These are phyloP conservation scores for Talaromyces sp. DNA, from an alignment of 2,329 filamentous ascomycete genomes.

Conservation along the genomic window DNA sequence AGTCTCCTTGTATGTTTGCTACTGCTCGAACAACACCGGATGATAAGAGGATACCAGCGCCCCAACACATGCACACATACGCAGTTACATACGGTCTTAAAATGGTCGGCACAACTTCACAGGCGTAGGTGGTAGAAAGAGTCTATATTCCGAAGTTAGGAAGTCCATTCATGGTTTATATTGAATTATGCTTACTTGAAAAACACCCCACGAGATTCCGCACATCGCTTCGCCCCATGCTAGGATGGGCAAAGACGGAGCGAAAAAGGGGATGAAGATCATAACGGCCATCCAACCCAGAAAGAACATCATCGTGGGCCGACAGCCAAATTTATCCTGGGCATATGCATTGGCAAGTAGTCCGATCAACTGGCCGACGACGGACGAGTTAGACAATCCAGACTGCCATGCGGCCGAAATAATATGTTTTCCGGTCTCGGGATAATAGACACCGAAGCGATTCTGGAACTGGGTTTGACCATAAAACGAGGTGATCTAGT, in stretches of 20 bases:
- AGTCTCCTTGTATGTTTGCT: slow-evolving; percentile 43
- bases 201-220: slow-evolving; percentile 23
- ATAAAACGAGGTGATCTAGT: slow-evolving; percentile 10
- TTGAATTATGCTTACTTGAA: neutral
- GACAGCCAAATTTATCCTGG: slow-evolving; percentile 49
- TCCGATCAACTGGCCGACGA: slow-evolving; percentile 45
- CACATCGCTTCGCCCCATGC: slow-evolving; percentile 49
- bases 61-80: slow-evolving; percentile 45
- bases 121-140: slow-evolving; percentile 43
- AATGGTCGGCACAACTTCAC: slow-evolving; percentile 43
- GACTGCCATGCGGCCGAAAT: slow-evolving; percentile 34
- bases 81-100: slow-evolving; percentile 43
- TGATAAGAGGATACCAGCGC: slow-evolving; percentile 47
- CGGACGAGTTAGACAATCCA: slow-evolving; percentile 40
- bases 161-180: neutral
- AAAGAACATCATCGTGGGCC: slow-evolving; percentile 47
- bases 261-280: slow-evolving; percentile 50
- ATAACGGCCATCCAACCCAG: slow-evolving; percentile 43
- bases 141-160: slow-evolving; percentile 45
- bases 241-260: slow-evolving; percentile 42
- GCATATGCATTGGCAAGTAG: slow-evolving; percentile 49
- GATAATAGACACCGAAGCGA: slow-evolving; percentile 2
- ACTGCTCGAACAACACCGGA: slow-evolving; percentile 48
- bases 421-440: neutral
- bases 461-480: slow-evolving; percentile 10